Conservation (phyloP, 176 grass and related monocot genomes). For the Elaeis guineensis region DNA sequence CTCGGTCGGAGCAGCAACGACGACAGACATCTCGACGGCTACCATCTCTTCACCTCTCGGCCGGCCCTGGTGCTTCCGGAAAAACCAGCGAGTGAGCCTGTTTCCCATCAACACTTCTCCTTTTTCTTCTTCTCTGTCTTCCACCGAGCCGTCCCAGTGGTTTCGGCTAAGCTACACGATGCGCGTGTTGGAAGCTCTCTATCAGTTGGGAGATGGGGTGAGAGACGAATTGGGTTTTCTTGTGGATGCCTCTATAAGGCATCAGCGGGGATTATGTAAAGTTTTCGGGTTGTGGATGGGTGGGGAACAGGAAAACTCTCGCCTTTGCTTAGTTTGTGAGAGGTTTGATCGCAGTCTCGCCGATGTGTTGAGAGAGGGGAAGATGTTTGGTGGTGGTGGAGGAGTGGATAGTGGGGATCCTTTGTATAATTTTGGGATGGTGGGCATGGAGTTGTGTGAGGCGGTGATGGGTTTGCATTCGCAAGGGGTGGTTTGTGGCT, state of each 20-base stretch:
- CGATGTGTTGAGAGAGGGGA: constrained; percentile 9
- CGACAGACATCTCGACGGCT: constrained; percentile 10
- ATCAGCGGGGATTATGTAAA: constrained; percentile 36
- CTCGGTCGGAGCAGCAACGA: constrained; percentile 11
- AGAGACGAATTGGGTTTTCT: constrained; percentile 44
- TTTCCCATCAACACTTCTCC: constrained; percentile 6
- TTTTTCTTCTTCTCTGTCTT: neutral
- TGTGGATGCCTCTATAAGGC: constrained; percentile 29
- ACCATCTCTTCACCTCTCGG: constrained; percentile 6
- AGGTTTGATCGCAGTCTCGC: constrained; percentile 15
- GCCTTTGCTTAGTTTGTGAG: constrained; percentile 69
- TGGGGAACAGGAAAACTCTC: constrained; percentile 14
- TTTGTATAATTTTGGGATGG: constrained; percentile 27
- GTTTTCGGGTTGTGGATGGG: constrained; percentile 69
- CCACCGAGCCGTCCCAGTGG: constrained; percentile 14
- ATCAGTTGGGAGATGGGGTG: constrained; percentile 28
- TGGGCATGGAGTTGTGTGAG: constrained; percentile 59
- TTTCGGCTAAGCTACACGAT: constrained; percentile 26
- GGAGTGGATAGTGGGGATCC: constrained; percentile 9
- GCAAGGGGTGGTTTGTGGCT: constrained; percentile 47
- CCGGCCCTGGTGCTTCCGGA: constrained; percentile 30
- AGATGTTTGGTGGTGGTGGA: neutral
- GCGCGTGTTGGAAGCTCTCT: constrained; percentile 19
- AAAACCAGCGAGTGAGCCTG: constrained; percentile 26
- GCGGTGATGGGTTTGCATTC: constrained; percentile 54